Conservation (phyloP, 2,329 filamentous ascomycete genomes). For the Myriangium duriaei region DNA sequence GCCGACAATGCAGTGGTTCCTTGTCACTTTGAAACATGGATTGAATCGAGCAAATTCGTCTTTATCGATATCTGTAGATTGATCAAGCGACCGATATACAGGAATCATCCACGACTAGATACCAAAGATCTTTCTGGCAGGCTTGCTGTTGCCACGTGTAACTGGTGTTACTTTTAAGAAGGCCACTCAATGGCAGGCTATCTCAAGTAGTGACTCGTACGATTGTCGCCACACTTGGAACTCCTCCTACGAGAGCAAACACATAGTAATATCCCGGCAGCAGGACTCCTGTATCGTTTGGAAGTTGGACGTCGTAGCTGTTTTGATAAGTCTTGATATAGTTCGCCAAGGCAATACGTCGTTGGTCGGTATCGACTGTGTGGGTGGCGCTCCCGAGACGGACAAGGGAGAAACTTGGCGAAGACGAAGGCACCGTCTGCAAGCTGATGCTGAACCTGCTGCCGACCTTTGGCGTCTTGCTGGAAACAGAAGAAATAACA, state of each 20-base stretch:
- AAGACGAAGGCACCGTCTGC: constrained; percentile 32
- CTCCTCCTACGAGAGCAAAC: constrained; percentile 35
- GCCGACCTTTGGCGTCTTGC: constrained; percentile 33
- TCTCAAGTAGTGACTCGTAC: constrained; percentile 25
- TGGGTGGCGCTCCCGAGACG: constrained; percentile 40
- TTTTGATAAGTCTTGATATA: constrained; percentile 15
- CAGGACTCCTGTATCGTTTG: constrained; percentile 35
- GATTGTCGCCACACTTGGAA: constrained; percentile 35
- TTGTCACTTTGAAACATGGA: too few species aligned
- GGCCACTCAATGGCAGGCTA: too few species aligned
- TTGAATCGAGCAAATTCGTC: too few species aligned
- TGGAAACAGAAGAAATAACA: constrained; percentile 34
- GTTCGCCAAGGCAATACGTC: constrained; percentile 35
- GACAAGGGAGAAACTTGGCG: constrained; percentile 28
- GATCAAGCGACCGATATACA: too few species aligned
- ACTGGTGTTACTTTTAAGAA: too few species aligned
- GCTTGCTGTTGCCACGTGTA: too few species aligned
- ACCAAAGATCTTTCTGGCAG: too few species aligned
- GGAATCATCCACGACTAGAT: too few species aligned
- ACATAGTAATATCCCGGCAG: constrained; percentile 44
- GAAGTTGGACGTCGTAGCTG: constrained; percentile 31
- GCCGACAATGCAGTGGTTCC: too few species aligned
- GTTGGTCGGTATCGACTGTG: constrained; percentile 45
- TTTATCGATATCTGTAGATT: too few species aligned
- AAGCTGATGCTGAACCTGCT: constrained; percentile 36